A percentile compares a stretch with the other conserved stretches of the same genome.
These are phyloP conservation scores for Penicillium waksmanii DNA, from an alignment of 495 filamentous ascomycete species.

Conservation along the genomic window DNA sequence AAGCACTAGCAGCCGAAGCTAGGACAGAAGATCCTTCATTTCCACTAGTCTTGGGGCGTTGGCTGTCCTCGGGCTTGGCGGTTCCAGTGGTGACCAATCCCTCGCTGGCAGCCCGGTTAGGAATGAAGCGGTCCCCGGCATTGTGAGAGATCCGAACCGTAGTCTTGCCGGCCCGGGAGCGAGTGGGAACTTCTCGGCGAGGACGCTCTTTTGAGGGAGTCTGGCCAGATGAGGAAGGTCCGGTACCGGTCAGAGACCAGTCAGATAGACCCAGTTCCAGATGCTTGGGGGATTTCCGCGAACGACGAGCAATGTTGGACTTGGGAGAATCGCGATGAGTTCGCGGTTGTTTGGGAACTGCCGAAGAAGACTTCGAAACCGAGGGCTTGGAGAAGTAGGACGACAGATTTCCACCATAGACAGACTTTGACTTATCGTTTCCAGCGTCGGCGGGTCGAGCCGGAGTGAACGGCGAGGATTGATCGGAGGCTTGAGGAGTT, in stretches of 20 bases:
- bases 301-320: constrained; percentile 81
- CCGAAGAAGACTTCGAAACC: constrained; percentile 30
- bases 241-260: constrained; percentile 85
- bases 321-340: constrained; percentile 78
- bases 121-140: constrained; percentile 94
- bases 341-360: constrained; percentile 29
- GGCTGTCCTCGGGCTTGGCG: constrained; percentile 75
- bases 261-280: constrained; percentile 94
- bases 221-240: constrained; percentile 60
- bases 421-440: constrained; percentile 62
- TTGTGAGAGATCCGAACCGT: constrained; percentile 74
- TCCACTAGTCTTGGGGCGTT: constrained; percentile 69
- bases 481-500: constrained; percentile 50
- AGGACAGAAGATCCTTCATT: constrained; percentile 73
- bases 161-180: constrained; percentile 66
- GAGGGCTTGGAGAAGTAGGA: constrained; percentile 71
- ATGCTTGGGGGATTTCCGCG: constrained; percentile 68
- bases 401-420: constrained; percentile 73
- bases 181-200: constrained; percentile 63
- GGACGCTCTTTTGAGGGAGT: constrained; percentile 68
- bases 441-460: constrained; percentile 62
- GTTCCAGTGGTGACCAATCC: constrained; percentile 80
- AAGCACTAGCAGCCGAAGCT: constrained; percentile 66
- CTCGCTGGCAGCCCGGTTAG: constrained; percentile 86
- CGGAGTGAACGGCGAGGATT: constrained; percentile 69